Base-by-base conservation (phyloP, 257 asterid species). In the Leptodermis oblonga region DNA sequence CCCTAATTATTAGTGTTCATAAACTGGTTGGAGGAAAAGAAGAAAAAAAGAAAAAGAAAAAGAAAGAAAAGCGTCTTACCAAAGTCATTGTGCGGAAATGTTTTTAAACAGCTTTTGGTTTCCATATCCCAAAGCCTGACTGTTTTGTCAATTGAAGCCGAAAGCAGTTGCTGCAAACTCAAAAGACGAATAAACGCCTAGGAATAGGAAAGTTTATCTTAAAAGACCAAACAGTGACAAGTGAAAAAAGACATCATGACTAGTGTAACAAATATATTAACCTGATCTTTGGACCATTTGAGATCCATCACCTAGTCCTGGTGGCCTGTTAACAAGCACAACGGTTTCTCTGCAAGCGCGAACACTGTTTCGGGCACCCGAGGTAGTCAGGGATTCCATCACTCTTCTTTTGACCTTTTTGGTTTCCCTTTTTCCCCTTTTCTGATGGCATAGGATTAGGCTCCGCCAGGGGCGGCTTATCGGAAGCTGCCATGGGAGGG, bases 241-340 rank as follows among this genome's bases (percentile, higher is more conserved):
- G 18, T 18, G 23, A 15, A 67, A 28, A n/a, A n/a, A n/a, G n/a
- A n/a, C n/a, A n/a, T 2, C 53, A 46, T 46, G 53, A 46, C 2
- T 10, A 48, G 23, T 17, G 55, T 22, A 63, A 64, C 76, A 75
- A 68, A n/a, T n/a, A n/a, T n/a, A n/a, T n/a, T n/a, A n/a, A 90
- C 97, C 96, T 91, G 97, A 75, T 88, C 76, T 71, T 70, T 82
- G 59, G 97, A 94, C 99, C 97, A 94, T 1, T 95, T 83, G 39
- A 94, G 84, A 83, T 91, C 99, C 82, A 91, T 67, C 31, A 94
- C 83, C 72, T 85, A 95, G 28, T 91, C 97, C 70, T 74, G 86
- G 71, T 89, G 99, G 66, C 97, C 97, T 63, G 31, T 73, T 80
- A 94, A 86, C 58, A 86, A 83, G 88, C 93, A 86, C 0, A 85